These are phyloP conservation scores for Colletotrichum sublineola DNA, from an alignment of 2,329 filamentous ascomycete species.

Conservation along the genomic window DNA sequence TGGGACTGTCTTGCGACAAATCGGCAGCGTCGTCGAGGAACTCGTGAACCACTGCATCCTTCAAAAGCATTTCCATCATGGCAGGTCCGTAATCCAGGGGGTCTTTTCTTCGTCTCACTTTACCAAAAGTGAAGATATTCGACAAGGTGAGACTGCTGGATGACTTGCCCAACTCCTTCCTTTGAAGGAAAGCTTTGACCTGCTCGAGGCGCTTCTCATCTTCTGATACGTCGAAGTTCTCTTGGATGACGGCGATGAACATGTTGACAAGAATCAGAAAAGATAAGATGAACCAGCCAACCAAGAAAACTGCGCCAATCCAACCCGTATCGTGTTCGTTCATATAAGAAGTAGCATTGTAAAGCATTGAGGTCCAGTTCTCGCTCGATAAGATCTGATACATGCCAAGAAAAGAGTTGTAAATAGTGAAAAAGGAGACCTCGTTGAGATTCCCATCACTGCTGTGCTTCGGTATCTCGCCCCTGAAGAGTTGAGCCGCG, in stretches of 20 bases:
- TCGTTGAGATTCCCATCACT: constrained; percentile 71
- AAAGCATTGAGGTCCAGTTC: constrained; percentile 92
- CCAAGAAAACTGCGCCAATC: constrained; percentile 92
- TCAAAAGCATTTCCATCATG: constrained; percentile 95
- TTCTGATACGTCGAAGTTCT: constrained; percentile 98
- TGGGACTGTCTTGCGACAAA: constrained; percentile 53
- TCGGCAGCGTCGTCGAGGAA: constrained; percentile 84
- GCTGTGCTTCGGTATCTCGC: constrained; percentile 79
- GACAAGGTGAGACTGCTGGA: constrained; percentile 82
- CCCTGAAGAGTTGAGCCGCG: constrained; percentile 91
- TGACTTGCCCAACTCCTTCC: constrained; percentile 84
- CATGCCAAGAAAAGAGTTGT: constrained; percentile 97
- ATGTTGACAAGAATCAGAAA: constrained; percentile 98
- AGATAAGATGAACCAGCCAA: constrained; percentile 94
- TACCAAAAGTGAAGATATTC: constrained; percentile 75
- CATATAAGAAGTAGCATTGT: constrained; percentile 81
- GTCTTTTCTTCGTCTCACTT: constrained; percentile 75
- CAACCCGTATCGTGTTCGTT: constrained; percentile 79
- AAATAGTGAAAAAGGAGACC: constrained; percentile 90
- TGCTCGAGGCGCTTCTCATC: constrained; percentile 98
- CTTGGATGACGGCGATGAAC: constrained; percentile 99
- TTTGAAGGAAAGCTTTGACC: constrained; percentile 92
- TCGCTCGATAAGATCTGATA: constrained; percentile 97
- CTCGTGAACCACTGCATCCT: constrained; percentile 94
- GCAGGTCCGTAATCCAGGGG: constrained; percentile 92